Evolutionary conservation across 164 flowering plant species (phyloP).

Genomic region (Piper betle): DNA sequence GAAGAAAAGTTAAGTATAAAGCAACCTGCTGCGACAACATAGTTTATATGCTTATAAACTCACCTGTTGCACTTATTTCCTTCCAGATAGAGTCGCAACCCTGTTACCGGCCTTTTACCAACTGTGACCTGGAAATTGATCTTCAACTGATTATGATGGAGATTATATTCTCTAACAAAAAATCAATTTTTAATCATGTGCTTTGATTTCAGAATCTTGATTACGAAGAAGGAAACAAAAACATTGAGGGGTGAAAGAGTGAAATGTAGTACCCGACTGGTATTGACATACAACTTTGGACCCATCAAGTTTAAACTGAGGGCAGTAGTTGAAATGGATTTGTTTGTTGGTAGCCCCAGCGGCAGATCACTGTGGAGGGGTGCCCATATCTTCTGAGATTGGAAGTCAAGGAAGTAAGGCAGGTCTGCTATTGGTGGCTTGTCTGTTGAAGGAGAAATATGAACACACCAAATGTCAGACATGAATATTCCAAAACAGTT

Average conservation of each 20-base stretch:
- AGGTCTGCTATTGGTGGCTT: conserved; percentile 66
- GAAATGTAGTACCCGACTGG: conserved; percentile 33
- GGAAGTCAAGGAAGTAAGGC: conserved; percentile 58
- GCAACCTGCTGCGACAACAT: no score
- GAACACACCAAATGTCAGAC: neutral
- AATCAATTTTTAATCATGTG: no score
- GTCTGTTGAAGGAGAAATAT: conserved; percentile 27
- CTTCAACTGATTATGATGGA: no score
- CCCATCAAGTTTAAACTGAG: conserved; percentile 53
- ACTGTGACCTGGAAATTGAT: conserved; percentile 31
- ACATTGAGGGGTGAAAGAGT: neutral
- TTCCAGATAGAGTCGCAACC: conserved; percentile 69
- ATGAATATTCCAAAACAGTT: neutral
- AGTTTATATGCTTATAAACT: neutral
- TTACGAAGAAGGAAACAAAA: neutral
- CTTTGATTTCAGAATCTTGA: neutral
- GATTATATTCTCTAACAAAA: neutral
- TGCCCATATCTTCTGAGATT: conserved; percentile 59
- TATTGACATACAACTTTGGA: conserved; percentile 61
- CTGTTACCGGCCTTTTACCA: conserved; percentile 58
- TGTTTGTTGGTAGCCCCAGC: conserved; percentile 31
- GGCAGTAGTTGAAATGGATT: conserved; percentile 24
- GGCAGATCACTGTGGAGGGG: conserved; percentile 62
- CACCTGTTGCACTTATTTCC: conserved; percentile 68
- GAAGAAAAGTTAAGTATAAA: neutral